A percentile compares a stretch with the other conserved stretches of the same genome.
Evolutionary conservation across 139 green algal species (phyloP).

Genomic region (Mychonastes homosphaera): DNA sequence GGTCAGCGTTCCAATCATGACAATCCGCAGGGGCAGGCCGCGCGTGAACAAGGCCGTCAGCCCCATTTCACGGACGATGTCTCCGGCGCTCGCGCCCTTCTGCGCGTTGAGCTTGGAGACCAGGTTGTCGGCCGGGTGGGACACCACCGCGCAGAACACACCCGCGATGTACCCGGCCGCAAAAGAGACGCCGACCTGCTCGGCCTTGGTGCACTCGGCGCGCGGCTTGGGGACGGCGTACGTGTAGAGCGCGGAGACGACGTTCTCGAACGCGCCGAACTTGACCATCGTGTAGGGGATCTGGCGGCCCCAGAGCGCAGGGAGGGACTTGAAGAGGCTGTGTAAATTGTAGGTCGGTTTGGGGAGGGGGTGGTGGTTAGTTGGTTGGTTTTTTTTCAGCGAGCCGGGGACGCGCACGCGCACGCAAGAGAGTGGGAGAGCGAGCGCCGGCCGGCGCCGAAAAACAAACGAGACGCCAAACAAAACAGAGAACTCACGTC

Average conservation of each 20-base stretch:
- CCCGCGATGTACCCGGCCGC: conserved; percentile 80
- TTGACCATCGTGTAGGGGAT: conserved; percentile 97
- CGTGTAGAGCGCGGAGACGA: conserved; percentile 78
- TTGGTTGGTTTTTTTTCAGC: neutral
- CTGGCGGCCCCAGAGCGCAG: conserved; percentile 79
- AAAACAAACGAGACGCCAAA: neutral
- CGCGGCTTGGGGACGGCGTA: conserved; percentile 86
- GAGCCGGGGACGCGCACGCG: too few species aligned
- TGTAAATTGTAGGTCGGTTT: too few species aligned
- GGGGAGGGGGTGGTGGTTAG: neutral
- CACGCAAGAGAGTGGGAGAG: neutral
- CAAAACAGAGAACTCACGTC: conserved; percentile 20
- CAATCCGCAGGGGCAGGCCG: conserved; percentile 76
- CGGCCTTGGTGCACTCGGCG: conserved; percentile 73
- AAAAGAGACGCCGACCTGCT: conserved; percentile 87
- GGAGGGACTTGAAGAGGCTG: conserved; percentile 79
- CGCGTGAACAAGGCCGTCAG: conserved; percentile 65
- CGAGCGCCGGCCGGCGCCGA: neutral
- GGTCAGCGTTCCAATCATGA: conserved; percentile 88
- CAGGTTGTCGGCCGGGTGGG: conserved; percentile 86
- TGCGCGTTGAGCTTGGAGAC: conserved; percentile 86
- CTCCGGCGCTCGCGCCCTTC: conserved; percentile 53
- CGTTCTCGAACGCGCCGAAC: conserved; percentile 89
- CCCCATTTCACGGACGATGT: conserved; percentile 75
- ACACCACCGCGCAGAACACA: conserved; percentile 82